Evolutionary conservation across 768 basidiomycete species (phyloP), one percentile per base, ranked within the genome.

Genomic region (Russula ochroleuca): DNA sequence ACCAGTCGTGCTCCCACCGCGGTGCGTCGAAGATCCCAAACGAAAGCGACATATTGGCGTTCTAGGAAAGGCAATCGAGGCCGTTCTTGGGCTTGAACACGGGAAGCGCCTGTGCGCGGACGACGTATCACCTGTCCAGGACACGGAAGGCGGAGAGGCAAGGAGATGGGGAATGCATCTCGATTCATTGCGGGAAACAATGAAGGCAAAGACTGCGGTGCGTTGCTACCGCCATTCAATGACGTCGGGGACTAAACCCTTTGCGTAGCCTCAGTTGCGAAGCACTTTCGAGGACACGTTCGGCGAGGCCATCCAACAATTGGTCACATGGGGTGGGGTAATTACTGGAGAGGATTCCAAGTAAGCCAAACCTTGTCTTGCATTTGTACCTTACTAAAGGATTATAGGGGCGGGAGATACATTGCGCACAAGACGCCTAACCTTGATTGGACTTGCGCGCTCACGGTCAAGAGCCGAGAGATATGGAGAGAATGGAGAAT

Each of bases 21-120:
- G 82, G 51, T 94, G 92, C 71, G 76, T 85, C 54, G 87, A 88
- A 75, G 90, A 94, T 75, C 88, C 88, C 59, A 83, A 78, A 70
- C 78, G 91, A 71, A 90, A 86, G 75, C 75, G 79, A 59, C 80
- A 86, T 68, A 89, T 94, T 51, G 90, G 90, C 40, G 80, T 76
- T 23, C 76, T 94, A 59, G 92, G 89, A 1, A 89, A 85, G 69
- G 82, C 82, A 11, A 81, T 93, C 56, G 88, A 91, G 73, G 75
- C 78, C 33, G 73, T 81, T 52, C 78, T 90, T 62, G 83, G 83
- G 13, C 78, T 81, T 69, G 84, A 85, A 73, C 78, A 85, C 68
- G 86, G 92, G 47, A 77, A 75, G 68, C 81, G 83, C 63, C 67
- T 90, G 11, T 94, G 92, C 73, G 78, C 76, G 43, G 83, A 85